phyloP scores from a whole-genome alignment of 2,329 filamentous ascomycete species.

The Metarhizium robertsii region DNA sequence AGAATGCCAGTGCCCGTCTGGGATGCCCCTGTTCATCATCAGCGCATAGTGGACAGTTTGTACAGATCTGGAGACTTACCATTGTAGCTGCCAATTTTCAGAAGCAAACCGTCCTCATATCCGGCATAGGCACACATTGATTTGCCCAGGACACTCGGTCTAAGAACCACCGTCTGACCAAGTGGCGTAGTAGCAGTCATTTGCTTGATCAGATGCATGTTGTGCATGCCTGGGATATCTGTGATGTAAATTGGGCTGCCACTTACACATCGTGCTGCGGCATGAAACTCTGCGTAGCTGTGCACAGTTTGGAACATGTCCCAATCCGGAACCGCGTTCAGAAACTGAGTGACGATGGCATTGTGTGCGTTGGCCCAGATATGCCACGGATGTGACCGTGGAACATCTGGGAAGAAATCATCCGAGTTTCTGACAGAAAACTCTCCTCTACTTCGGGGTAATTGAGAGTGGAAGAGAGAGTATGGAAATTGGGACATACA shows the following conservation, averaged over 20 bases:
- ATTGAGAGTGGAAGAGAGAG: constrained; percentile 74
- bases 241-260: constrained; percentile 94
- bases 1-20: constrained; percentile 67
- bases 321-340: constrained; percentile 82
- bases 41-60: not conserved
- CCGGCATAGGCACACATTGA: constrained; percentile 63
- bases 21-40: constrained; percentile 28
- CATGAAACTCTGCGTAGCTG: constrained; percentile 73
- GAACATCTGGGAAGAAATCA: constrained; percentile 82
- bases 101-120: constrained; percentile 62
- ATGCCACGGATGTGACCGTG: constrained; percentile 84
- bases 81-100: constrained; percentile 74
- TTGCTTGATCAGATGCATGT: constrained; percentile 64
- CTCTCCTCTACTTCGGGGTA: constrained; percentile 65
- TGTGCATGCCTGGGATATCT: constrained; percentile 74
- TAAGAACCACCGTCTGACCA: constrained; percentile 69
- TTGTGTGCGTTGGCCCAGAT: constrained; percentile 93
- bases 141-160: constrained; percentile 67
- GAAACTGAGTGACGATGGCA: constrained; percentile 66
- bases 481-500: constrained; percentile 93
- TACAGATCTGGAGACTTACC: constrained; percentile 32
- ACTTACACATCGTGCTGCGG: constrained; percentile 78
- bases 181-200: constrained; percentile 68
- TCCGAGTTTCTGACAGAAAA: constrained; percentile 78
- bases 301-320: constrained; percentile 61